Base-by-base conservation (phyloP, 2,329 filamentous ascomycete species). In the Ophiocordyceps robertsii region DNA sequence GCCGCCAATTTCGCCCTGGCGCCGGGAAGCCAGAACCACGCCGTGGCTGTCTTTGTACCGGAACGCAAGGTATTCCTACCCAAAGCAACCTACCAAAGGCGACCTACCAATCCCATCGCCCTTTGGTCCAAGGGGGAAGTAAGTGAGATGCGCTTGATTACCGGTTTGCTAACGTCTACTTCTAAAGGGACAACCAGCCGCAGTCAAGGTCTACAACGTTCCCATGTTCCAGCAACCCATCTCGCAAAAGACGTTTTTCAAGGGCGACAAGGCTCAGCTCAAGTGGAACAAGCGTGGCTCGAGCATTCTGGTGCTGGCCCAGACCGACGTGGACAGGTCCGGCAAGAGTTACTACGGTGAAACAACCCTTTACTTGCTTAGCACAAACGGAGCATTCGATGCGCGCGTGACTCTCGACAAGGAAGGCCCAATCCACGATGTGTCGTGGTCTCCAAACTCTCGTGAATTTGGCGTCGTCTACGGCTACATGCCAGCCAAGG, bases 261-360 rank as follows among this genome's bases (percentile, higher is more conserved):
- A 98, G 70, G 89, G 89, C 49, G 92, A 98, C 71, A 96, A 96
- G 70, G 90, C 98, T 39, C 88, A 95, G 65, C 70, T 98, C 58
- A 95, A 95, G 70, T 98, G 92, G 92, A 98, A 98, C 66, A 77
- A 82, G 51, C 72, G 87, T 47, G 92, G 92, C 42, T 95, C 89
- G 32, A 90, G 82, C 60, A 66, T 96, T 59, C 84, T 98, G 56
- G 90, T 96, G 51, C 77, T 98, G 56, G 90, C 92, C 43, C 89
- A 96, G 69, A 98, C 92, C 29, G 92, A 98, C 49, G 92, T 96
- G 42, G 92, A 98, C 67, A 93, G 92, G 69, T 88, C 88, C 45
- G 93, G 93, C 65, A 96, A 96, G 78, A 95, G 87, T 66, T 98
- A 98, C 69, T 98, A 98, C 55, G 92, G 92, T 58, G 92, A 98